Conservation (phyloP, 352 stramenopile genomes). For the Phytophthora pisi region DNA sequence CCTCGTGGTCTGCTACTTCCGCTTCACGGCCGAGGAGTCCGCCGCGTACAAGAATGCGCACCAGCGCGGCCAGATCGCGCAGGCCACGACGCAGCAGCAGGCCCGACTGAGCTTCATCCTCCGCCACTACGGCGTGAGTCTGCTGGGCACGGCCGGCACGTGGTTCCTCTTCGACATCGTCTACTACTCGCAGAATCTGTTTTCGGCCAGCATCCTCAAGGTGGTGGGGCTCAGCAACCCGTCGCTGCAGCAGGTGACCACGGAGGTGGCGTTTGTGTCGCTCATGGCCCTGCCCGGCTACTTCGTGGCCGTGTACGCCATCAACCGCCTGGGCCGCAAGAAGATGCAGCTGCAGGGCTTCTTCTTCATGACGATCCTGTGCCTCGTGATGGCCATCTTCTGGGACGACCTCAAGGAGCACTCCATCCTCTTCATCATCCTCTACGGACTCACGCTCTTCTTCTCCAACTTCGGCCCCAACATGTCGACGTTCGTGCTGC, state of each 20-base stretch:
- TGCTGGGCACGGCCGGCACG: slow-evolving; percentile 62
- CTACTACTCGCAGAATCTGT: slow-evolving; percentile 73
- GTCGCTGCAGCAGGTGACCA: slow-evolving; percentile 53
- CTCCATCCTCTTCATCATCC: slow-evolving; percentile 58
- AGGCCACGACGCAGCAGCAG: slow-evolving; percentile 12
- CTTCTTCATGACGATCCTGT: slow-evolving; percentile 55
- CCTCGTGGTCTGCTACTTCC: slow-evolving; percentile 55
- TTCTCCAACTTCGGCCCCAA: slow-evolving; percentile 85
- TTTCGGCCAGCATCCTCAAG: slow-evolving; percentile 60
- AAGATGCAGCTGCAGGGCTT: slow-evolving; percentile 73
- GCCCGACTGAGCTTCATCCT: slow-evolving; percentile 40
- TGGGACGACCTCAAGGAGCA: slow-evolving; percentile 55
- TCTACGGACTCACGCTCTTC: slow-evolving; percentile 76
- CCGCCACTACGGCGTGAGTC: slow-evolving; percentile 39
- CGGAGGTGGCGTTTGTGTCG: slow-evolving; percentile 55
- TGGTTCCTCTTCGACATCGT: slow-evolving; percentile 86
- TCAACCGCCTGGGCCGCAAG: slow-evolving; percentile 60
- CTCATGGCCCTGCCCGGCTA: slow-evolving; percentile 74
- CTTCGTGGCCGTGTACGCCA: slow-evolving; percentile 65
- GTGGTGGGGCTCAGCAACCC: slow-evolving; percentile 48
- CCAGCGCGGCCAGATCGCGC: slow-evolving; percentile 9
- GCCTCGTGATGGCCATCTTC: slow-evolving; percentile 52
- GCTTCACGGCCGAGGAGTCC: slow-evolving; percentile 57
- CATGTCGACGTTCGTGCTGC: slow-evolving; percentile 85
- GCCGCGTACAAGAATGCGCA: slow-evolving; percentile 39